Percentiles rank a stretch among this genome's conserved stretches.
These are phyloP conservation scores for Leccinum broughii DNA, from an alignment of 768 basidiomycete species.

Conservation along the genomic window DNA sequence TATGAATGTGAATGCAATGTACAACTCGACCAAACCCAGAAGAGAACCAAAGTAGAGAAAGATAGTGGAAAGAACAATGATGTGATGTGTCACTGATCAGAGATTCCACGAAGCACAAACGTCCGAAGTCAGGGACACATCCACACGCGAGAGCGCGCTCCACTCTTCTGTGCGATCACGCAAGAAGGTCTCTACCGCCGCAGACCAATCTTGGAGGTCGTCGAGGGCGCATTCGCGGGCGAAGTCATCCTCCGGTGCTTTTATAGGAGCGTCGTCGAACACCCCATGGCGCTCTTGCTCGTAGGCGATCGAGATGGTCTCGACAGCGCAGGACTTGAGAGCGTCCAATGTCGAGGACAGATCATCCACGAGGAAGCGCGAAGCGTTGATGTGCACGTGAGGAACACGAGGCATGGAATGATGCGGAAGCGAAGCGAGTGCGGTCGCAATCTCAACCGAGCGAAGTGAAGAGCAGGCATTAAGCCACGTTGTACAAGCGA, in stretches of 20 bases:
- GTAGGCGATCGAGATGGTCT: conserved; percentile 26
- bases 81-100: conserved; percentile 7
- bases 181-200: conserved; percentile 24
- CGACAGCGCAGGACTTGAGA: conserved; percentile 17
- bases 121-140: conserved; percentile 19
- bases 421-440: conserved; percentile 21
- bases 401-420: conserved; percentile 12
- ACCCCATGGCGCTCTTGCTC: conserved; percentile 10
- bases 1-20: background rate
- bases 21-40: background rate
- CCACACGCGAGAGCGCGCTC: conserved; percentile 16
- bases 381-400: conserved; percentile 29
- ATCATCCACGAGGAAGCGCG: conserved; percentile 25
- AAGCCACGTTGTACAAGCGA: conserved; percentile 29
- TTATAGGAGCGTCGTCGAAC: background rate
- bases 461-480: conserved; percentile 23
- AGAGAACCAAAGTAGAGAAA: background rate
- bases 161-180: conserved; percentile 18
- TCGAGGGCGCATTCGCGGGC: conserved; percentile 32
- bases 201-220: conserved; percentile 31
- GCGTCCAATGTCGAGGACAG: conserved; percentile 24
- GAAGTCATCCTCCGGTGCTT: conserved; percentile 22
- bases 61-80: background rate
- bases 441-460: conserved; percentile 23
- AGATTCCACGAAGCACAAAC: conserved; percentile 26